A percentile compares a stretch with the other conserved stretches of the same genome.
Evolutionary conservation across 2,329 filamentous ascomycete species (phyloP).

Genomic region (Catunica adiposa): DNA sequence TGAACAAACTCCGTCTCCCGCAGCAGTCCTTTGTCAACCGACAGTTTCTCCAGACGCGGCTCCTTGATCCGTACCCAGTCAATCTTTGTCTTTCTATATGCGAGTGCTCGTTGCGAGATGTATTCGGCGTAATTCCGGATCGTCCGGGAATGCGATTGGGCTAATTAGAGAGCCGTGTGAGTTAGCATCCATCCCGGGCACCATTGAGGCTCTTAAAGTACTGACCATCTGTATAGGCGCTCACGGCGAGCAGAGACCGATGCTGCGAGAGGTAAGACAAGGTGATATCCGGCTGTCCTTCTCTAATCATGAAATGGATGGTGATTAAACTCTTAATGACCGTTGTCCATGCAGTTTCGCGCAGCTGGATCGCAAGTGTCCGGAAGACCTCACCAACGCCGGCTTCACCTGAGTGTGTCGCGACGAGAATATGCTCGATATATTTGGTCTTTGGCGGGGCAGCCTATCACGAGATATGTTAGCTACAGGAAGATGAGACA

Average conservation of each 20-base stretch:
- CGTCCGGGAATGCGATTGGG: constrained; percentile 86
- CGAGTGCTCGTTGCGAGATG: constrained; percentile 62
- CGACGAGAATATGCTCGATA: constrained; percentile 92
- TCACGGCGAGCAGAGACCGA: constrained; percentile 70
- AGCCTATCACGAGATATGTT: constrained; percentile 12
- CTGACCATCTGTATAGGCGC: constrained; percentile 81
- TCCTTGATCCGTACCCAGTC: constrained; percentile 82
- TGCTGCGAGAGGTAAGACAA: constrained; percentile 70
- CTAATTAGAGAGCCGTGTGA: constrained; percentile 28
- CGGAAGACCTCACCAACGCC: constrained; percentile 94
- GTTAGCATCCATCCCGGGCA: neutral
- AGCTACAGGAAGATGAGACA: too few relatives aligned
- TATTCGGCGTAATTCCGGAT: constrained; percentile 87
- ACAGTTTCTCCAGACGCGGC: constrained; percentile 65
- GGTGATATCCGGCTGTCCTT: constrained; percentile 79
- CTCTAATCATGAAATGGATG: constrained; percentile 91
- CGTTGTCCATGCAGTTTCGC: constrained; percentile 98
- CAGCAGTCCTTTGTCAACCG: constrained; percentile 79
- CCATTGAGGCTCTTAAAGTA: neutral
- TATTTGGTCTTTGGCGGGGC: constrained; percentile 98
- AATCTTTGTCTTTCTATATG: constrained; percentile 67
- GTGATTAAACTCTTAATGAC: constrained; percentile 97
- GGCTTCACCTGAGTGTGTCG: constrained; percentile 85
- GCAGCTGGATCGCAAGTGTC: constrained; percentile 69
- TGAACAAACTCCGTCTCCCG: constrained; percentile 86